These are phyloP conservation scores for Coniella lustricola DNA, from an alignment of 2,329 filamentous ascomycete genomes.

Conservation along the genomic window DNA sequence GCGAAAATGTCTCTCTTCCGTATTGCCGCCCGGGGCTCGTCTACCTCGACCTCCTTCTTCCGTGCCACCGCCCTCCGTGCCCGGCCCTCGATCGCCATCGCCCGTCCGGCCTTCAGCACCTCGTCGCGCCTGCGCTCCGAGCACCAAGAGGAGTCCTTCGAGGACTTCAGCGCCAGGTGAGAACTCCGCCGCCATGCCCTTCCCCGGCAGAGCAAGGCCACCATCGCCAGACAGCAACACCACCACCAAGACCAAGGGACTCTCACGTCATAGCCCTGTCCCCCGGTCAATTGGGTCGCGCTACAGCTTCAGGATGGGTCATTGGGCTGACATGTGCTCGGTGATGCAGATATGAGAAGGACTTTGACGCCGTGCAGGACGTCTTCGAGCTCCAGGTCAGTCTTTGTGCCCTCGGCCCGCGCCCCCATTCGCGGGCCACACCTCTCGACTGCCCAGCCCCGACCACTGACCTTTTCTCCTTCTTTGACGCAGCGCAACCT, in stretches of 20 bases:
- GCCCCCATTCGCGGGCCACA: neutral
- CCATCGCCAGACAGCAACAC: neutral
- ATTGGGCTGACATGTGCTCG: constrained; percentile 31
- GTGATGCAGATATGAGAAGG: constrained; percentile 85
- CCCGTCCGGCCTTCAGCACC: constrained; percentile 55
- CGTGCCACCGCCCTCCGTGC: constrained; percentile 54
- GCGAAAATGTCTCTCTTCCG: constrained; percentile 46
- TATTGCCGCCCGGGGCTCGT: constrained; percentile 60
- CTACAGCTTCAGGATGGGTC: constrained; percentile 16
- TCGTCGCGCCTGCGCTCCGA: constrained; percentile 46
- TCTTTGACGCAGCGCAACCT: constrained; percentile 58
- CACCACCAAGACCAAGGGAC: neutral
- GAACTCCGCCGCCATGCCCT: constrained; percentile 24
- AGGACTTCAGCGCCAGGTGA: constrained; percentile 98
- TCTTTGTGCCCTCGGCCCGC: constrained; percentile 16
- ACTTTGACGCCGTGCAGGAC: constrained; percentile 95
- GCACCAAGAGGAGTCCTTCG: constrained; percentile 94
- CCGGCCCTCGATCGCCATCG: constrained; percentile 32
- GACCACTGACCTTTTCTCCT: constrained; percentile 12
- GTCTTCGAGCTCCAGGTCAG: constrained; percentile 99
- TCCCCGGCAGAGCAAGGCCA: neutral
- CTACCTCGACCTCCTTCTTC: constrained; percentile 47
- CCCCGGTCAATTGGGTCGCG: constrained; percentile 11
- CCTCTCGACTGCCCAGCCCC: constrained; percentile 1
- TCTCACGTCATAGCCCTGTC: constrained; percentile 12